Base-by-base conservation (phyloP, 1,139 yeast species). In the Pichiaceae sp. region DNA sequence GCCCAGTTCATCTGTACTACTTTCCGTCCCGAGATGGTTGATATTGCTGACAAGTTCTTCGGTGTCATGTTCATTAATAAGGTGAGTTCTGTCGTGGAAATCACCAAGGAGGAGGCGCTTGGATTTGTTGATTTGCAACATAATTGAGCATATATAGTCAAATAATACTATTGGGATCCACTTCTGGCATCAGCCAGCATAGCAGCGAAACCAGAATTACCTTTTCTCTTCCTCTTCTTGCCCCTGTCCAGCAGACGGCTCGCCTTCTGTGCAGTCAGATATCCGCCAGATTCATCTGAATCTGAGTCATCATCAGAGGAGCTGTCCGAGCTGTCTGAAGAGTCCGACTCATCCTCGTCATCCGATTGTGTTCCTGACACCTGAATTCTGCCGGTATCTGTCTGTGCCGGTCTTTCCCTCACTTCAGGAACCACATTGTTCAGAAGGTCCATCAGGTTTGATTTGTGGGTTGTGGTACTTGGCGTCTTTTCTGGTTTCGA, bases 1-100 rank as follows among this genome's bases (percentile, higher is more conserved):
- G 93, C 94, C 6, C 99, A 91, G 57, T 91, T 91, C 53, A 86
- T 91, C 29, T 89, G 97, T 57, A 91, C 98, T 1, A 91, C 98
- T 0, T 93, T 93, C 66, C 68, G 96, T 48, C 87, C 95, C 0
- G 98, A 91, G 55, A 80, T 91, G 86, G 64, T 93, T 28, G 78
- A 79, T 44, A 87, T 80, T 12, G 95, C 96, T 2, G 85, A 84
- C 56, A 79, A 75, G 45, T 87, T 84, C 54, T 91, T 78, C 54
- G 96, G 96, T 17, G 96, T 91, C 3, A 74, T 78, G 62, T 89
- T 79, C 56, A 75, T 75, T 45, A 83, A 85, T 55, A 86, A 86
- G 56, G 87, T 85, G 39, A 85, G 96, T 43, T 70, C 81, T 0
- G 80, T 91, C 5, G 70, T 75, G 43, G 83, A 80, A 42, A 84